These are phyloP conservation scores for Myriosclerotinia scirpicola DNA, from an alignment of 2,329 filamentous ascomycete species.

Conservation along the genomic window DNA sequence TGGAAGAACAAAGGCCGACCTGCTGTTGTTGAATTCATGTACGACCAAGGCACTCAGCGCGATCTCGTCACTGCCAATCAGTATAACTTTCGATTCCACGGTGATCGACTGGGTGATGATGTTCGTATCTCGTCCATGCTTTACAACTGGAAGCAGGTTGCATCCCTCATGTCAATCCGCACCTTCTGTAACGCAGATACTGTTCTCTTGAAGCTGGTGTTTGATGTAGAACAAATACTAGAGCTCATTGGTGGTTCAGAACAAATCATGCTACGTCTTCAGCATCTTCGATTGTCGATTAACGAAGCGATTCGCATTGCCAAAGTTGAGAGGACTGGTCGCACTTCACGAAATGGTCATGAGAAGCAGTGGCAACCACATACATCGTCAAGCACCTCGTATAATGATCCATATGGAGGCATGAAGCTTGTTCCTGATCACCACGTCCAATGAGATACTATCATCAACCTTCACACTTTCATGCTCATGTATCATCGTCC, in stretches of 20 bases:
- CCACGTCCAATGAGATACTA: constrained; percentile 22
- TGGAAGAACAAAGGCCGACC: constrained; percentile 49
- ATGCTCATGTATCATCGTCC: not conserved
- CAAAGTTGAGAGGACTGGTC: constrained; percentile 20
- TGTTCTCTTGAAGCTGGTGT: constrained; percentile 50
- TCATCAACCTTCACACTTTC: not conserved
- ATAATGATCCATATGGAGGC: constrained; percentile 30
- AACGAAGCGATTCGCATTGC: constrained; percentile 33
- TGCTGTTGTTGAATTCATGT: constrained; percentile 52
- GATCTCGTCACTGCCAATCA: constrained; percentile 49
- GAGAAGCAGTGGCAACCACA: constrained; percentile 25
- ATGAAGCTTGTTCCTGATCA: constrained; percentile 34
- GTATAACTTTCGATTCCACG: constrained; percentile 48
- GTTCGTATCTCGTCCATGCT: constrained; percentile 46
- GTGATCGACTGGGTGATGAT: constrained; percentile 44
- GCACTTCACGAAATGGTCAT: constrained; percentile 20
- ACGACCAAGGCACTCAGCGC: constrained; percentile 52
- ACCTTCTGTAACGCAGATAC: constrained; percentile 52
- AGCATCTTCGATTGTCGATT: constrained; percentile 34
- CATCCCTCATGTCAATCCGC: constrained; percentile 49
- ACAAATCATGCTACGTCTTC: constrained; percentile 35
- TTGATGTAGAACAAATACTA: constrained; percentile 50
- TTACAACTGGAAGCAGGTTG: constrained; percentile 49
- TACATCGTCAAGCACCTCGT: constrained; percentile 21
- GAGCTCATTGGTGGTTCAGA: constrained; percentile 46